Evolutionary conservation across 1,284 basidiomycete species (phyloP).

Genomic region (Heterobasidion annosum): DNA sequence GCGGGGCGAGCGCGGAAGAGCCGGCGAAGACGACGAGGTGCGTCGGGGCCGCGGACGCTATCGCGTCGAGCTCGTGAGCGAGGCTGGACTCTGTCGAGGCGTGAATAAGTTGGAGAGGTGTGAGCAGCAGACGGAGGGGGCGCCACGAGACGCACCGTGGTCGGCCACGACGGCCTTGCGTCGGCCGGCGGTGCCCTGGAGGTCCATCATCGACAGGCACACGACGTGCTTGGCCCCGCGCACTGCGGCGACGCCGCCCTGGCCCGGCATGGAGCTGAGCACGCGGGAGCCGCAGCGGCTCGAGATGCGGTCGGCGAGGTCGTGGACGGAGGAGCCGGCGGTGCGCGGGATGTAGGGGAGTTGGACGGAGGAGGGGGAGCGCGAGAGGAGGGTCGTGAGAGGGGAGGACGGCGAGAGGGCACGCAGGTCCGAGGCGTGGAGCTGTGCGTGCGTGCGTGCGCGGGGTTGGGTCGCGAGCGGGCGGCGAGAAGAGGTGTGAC

Average conservation of each 20-base stretch:
- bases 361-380: constrained; percentile 46
- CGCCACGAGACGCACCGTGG: constrained; percentile 36
- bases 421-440: constrained; percentile 64
- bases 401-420: constrained; percentile 41
- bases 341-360: constrained; percentile 45
- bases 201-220: constrained; percentile 40
- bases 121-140: neutral
- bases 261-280: constrained; percentile 28
- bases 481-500: constrained; percentile 13
- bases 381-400: constrained; percentile 34
- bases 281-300: constrained; percentile 42
- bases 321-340: constrained; percentile 16
- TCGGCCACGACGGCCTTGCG: constrained; percentile 38
- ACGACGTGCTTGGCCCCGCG: constrained; percentile 44
- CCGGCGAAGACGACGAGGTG: constrained; percentile 62
- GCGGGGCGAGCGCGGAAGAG: constrained; percentile 24
- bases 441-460: constrained; percentile 24
- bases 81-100: constrained; percentile 14
- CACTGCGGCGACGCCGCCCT: constrained; percentile 20
- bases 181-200: constrained; percentile 30
- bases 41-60: constrained; percentile 41
- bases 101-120: neutral
- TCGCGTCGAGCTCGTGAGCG: constrained; percentile 34
- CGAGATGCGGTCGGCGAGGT: constrained; percentile 34
- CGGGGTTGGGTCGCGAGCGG: neutral